Conservation (phyloP, 768 basidiomycete species). For the Mycena belliarum region DNA sequence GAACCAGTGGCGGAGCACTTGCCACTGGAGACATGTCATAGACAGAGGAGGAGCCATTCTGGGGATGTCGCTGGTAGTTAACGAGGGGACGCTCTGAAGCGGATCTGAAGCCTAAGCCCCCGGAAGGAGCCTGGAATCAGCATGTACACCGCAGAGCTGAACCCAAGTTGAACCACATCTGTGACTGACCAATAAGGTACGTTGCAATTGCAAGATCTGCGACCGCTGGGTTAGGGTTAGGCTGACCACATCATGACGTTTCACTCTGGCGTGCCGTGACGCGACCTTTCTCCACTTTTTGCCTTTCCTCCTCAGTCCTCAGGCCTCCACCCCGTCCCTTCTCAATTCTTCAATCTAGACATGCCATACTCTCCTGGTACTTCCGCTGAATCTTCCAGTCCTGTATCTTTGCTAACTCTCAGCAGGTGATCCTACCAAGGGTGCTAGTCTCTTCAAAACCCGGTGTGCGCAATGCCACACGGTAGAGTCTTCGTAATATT, state of each 20-base stretch:
- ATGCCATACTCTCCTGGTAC: constrained; percentile 14
- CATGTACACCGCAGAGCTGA: no score
- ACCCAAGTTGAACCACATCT: no score
- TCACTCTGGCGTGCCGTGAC: neutral
- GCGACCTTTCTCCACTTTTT: neutral
- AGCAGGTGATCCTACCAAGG: constrained; percentile 83
- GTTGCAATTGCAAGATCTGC: no score
- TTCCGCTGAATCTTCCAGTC: neutral
- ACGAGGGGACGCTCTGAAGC: no score
- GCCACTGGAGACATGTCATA: no score
- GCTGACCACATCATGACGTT: neutral
- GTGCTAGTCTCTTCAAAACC: constrained; percentile 95
- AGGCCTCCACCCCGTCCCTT: neutral
- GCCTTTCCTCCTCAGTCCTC: neutral
- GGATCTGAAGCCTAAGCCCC: no score
- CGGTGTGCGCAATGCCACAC: constrained; percentile 96
- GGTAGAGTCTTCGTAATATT: constrained; percentile 7
- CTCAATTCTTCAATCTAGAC: neutral
- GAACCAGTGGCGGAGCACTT: no score
- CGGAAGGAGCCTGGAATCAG: no score
- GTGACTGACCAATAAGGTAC: no score
- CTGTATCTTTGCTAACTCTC: neutral
- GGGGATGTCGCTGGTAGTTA: no score
- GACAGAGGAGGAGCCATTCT: no score
- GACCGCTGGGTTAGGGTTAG: neutral